phyloP scores from a whole-genome alignment of 2,329 filamentous ascomycete genomes.

The Aureobasidium pullulans region DNA sequence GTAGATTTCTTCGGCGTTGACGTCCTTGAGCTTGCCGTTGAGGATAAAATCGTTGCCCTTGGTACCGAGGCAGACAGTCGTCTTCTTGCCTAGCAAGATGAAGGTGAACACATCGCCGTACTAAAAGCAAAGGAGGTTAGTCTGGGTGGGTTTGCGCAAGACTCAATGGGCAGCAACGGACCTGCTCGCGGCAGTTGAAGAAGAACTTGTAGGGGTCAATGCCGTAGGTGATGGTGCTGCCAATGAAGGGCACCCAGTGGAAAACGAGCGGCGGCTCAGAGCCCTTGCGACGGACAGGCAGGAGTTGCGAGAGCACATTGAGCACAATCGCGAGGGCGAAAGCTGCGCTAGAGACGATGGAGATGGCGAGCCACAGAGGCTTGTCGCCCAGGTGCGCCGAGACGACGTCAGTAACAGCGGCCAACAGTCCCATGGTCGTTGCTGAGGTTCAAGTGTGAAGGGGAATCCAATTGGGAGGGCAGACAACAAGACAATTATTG shows the following conservation, averaged over 20 bases:
- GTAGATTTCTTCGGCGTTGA: constrained; percentile 88
- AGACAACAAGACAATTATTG: neutral
- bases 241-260: constrained; percentile 64
- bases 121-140: constrained; percentile 34
- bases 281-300: constrained; percentile 62
- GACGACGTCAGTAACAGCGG: constrained; percentile 4
- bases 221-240: constrained; percentile 87
- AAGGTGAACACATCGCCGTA: constrained; percentile 90
- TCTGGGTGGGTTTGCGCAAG: neutral
- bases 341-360: constrained; percentile 39
- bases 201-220: constrained; percentile 93
- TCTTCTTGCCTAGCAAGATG: constrained; percentile 79
- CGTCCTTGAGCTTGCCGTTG: constrained; percentile 82
- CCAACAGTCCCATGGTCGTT: constrained; percentile 7
- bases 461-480: neutral
- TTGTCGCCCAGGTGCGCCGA: constrained; percentile 7
- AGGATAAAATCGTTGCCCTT: constrained; percentile 86
- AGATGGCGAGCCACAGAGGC: constrained; percentile 12
- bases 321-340: constrained; percentile 55
- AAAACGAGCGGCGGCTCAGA: constrained; percentile 59
- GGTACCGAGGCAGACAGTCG: constrained; percentile 74
- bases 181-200: constrained; percentile 63
- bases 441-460: neutral
- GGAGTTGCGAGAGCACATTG: constrained; percentile 73
- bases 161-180: constrained; percentile 32